Conservation (phyloP, 768 basidiomycete genomes). For the Auriscalpium vulgare region DNA sequence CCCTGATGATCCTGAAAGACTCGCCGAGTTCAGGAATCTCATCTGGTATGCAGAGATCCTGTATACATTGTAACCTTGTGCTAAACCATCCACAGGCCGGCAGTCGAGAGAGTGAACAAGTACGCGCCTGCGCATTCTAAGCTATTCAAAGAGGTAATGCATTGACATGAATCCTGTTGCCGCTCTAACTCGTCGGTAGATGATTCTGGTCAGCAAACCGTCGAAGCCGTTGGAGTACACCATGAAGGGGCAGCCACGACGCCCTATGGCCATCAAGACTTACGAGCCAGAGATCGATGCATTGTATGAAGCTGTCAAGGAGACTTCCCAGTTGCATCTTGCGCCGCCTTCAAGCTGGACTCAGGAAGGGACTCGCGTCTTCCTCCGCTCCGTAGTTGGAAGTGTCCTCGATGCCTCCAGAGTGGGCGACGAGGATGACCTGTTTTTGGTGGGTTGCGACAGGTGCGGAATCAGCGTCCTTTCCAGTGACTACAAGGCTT, state of each 20-base stretch:
- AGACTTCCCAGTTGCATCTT: constrained; percentile 13
- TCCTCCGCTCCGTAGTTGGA: constrained; percentile 12
- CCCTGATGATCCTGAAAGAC: constrained; percentile 19
- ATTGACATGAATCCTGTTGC: background rate
- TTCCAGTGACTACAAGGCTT: background rate
- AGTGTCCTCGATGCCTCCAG: constrained; percentile 6
- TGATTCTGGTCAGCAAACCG: constrained; percentile 26
- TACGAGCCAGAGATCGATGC: constrained; percentile 16
- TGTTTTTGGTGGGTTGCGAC: constrained; percentile 18
- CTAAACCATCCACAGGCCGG: constrained; percentile 1
- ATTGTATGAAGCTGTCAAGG: constrained; percentile 12
- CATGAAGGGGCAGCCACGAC: constrained; percentile 24
- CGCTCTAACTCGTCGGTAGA: constrained; percentile 12
- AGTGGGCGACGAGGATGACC: constrained; percentile 11
- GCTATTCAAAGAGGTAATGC: constrained; percentile 15
- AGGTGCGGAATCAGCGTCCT: constrained; percentile 5
- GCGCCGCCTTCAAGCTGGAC: constrained; percentile 10
- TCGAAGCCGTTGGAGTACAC: constrained; percentile 26
- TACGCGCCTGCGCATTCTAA: constrained; percentile 19
- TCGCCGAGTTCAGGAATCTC: constrained; percentile 26
- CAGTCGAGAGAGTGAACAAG: constrained; percentile 19
- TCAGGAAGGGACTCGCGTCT: constrained; percentile 1
- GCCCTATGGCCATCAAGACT: constrained; percentile 18
- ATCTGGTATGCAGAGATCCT: constrained; percentile 24
- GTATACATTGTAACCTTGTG: too few species aligned